These are phyloP conservation scores for Cucumis melo DNA, from an alignment of 306 rosid species.

Conservation along the genomic window DNA sequence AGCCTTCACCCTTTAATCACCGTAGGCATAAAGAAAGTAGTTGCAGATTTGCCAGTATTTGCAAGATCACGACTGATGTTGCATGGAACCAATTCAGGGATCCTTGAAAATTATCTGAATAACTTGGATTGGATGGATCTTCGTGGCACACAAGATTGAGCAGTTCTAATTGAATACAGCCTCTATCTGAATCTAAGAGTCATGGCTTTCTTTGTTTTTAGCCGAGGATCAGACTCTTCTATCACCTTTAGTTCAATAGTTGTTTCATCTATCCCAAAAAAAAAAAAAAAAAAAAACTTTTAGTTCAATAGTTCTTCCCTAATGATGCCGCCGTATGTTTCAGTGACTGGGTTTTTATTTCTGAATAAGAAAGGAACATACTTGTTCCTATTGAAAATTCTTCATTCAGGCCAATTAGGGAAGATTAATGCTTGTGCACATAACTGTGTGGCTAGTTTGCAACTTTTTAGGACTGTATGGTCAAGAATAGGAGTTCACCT, in stretches of 20 bases:
- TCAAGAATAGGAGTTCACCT: constrained; percentile 1
- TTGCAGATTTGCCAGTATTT: neutral
- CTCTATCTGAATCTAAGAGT: neutral
- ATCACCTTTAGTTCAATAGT: neutral
- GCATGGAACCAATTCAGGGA: neutral
- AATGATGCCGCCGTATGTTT: neutral
- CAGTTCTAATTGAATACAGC: neutral
- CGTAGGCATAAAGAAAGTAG: neutral
- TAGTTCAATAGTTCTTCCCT: neutral
- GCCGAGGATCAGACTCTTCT: neutral
- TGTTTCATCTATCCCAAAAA: too few relatives aligned
- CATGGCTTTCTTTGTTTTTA: neutral
- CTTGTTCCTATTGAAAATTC: neutral
- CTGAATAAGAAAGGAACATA: neutral
- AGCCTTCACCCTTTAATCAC: neutral
- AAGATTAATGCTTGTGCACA: neutral
- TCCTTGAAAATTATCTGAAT: neutral
- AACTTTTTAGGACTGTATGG: neutral
- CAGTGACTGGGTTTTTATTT: neutral
- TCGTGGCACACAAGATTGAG: neutral
- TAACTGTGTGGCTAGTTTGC: neutral
- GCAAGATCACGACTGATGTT: neutral
- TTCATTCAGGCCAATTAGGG: neutral
- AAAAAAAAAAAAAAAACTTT: too few relatives aligned
- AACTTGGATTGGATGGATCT: neutral